Percentiles rank a stretch among this genome's conserved stretches.
Conservation (phyloP, 805 yeast species). For the Lipomyces sp. region DNA sequence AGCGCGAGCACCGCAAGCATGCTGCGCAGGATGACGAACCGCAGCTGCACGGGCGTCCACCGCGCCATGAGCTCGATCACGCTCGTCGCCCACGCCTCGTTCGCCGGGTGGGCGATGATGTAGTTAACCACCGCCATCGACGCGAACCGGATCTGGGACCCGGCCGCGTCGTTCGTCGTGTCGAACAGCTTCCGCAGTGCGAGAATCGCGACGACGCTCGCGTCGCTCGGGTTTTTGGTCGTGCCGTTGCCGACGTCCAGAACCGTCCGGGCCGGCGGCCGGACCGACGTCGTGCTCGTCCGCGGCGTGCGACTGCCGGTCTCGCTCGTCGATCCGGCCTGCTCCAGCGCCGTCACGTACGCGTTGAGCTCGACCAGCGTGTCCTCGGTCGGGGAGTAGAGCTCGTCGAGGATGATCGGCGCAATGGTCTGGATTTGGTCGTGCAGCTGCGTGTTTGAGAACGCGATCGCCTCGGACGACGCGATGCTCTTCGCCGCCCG, state of each 20-base stretch:
- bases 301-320: conserved; percentile 3
- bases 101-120: conserved; percentile 38
- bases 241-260: too few species aligned
- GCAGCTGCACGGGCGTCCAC: conserved; percentile 76
- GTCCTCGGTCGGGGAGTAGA: conserved; percentile 10
- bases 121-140: conserved; percentile 52
- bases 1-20: conserved; percentile 28
- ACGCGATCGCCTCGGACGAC: conserved; percentile 23
- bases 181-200: conserved; percentile 62
- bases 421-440: conserved; percentile 17
- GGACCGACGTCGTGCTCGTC: not conserved
- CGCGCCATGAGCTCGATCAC: conserved; percentile 63
- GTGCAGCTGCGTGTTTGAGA: conserved; percentile 16
- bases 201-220: conserved; percentile 26
- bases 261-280: not conserved
- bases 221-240: conserved; percentile 6
- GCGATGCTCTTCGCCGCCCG: conserved; percentile 24
- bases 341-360: not conserved
- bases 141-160: conserved; percentile 57
- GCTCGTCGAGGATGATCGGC: conserved; percentile 17
- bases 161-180: conserved; percentile 46
- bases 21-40: conserved; percentile 58
- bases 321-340: not conserved
- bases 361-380: conserved; percentile 5
- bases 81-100: conserved; percentile 49